These are phyloP conservation scores for Alternaria sp. DNA, from an alignment of 2,329 filamentous ascomycete species.

Conservation along the genomic window DNA sequence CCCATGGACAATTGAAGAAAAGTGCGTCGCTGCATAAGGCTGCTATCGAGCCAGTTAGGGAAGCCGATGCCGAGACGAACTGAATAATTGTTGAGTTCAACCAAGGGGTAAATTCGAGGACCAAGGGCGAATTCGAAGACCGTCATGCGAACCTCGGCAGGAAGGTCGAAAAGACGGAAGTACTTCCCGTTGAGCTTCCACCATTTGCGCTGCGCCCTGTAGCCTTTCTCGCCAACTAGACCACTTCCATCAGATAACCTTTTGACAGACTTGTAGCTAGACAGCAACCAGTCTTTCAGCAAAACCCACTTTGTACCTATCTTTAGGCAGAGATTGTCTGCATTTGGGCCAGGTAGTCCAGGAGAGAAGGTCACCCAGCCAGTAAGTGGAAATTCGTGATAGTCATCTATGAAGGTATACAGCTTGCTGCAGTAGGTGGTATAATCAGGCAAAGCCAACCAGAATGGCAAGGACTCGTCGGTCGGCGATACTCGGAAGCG, in stretches of 20 bases:
- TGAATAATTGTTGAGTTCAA: too few relatives aligned
- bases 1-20: too few relatives aligned
- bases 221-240: background rate
- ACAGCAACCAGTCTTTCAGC: background rate
- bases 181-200: background rate
- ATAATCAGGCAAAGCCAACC: background rate
- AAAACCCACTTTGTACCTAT: background rate
- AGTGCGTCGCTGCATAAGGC: too few relatives aligned
- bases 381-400: background rate
- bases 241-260: background rate
- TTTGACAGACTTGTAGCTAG: background rate
- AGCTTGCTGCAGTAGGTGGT: background rate
- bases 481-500: background rate
- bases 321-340: background rate
- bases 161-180: background rate
- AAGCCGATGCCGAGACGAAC: too few relatives aligned
- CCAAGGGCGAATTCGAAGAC: background rate
- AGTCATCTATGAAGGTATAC: background rate
- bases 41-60: too few relatives aligned
- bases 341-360: background rate
- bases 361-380: background rate
- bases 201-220: background rate
- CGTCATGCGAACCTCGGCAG: background rate
- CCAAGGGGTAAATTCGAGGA: background rate
- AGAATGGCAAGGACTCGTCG: background rate